Base-by-base conservation (phyloP, 2,329 filamentous ascomycete genomes). In the Aplosporella prunicola region DNA sequence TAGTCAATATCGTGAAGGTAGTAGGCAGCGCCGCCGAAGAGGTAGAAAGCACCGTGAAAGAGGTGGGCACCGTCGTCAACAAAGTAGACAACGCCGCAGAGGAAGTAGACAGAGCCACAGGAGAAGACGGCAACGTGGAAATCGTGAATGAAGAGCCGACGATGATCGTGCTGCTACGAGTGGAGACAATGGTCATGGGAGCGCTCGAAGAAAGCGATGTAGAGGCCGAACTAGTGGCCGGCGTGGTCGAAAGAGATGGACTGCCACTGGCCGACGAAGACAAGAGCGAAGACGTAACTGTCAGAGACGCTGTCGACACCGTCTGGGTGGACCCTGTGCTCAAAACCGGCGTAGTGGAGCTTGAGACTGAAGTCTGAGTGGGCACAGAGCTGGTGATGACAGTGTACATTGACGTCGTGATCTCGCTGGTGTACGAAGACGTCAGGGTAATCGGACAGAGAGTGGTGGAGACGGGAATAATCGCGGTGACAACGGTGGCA, bases 371-470 rank as follows among this genome's bases (percentile, higher is more conserved):
- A 13, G 29, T 23, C 11, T 31, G 23, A 9, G 29, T 25, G 15
- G 26, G 11, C 20, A 31, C 20, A 9, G 36, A 32, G 9, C 9
- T 11, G 9, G 36, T 28, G n/a, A n/a, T n/a, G n/a, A 24, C 22
- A 25, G 26, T 15, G 20, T 26, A 18, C 25, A 25, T 35, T 11
- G 26, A 18, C 9, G 32, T 25, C 9, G 31, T 35, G 26, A 35
- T 6, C n/a, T 34, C 25, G 26, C 38, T 30, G 34, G 23, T 24
- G 25, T 24, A 24, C 5, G 32, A 35, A 15, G 42, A 44, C 3
- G 57, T 52, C 38, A 55, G 32, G 11, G 59, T 62, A 36, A 58
- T 47, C 20, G 63, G 57, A 52, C 63, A 67, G 51, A 67, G 52
- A 25, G 64, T 67, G 40, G 63, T 68, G 28, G 57, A 61, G 28